Evolutionary conservation across 768 basidiomycete species (phyloP), one percentile per base, ranked within the genome.

Genomic region (Russula abietina): DNA sequence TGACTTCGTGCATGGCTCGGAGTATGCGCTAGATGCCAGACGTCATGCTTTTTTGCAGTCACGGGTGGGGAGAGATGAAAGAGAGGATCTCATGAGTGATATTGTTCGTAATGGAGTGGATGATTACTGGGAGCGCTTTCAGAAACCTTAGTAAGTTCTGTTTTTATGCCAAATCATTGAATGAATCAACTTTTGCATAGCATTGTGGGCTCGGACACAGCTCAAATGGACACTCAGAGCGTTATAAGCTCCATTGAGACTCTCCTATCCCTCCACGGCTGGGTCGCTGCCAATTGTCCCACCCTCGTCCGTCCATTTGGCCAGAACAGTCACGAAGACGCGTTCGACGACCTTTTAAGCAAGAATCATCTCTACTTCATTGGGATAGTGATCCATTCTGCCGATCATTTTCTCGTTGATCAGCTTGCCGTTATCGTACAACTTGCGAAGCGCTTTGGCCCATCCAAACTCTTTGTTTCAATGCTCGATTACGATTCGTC

Each of bases 391-490:
- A 90, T 99, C 50, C 96, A 99, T 74, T 96, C 93, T 4, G 97
- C 97, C 2, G 97, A 99, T 78, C 97, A 99, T 73, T 99, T 99
- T 78, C 84, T 98, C 58, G 91, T 98, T 67, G 97, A 98, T 77
- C 97, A 99, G 73, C 86, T 99, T 51, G 93, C 97, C 22, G 92
- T 97, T 69, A 98, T 99, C 67, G 90, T 99, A 10, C 97, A 99
- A 73, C 83, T 99, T 71, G 91, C 91, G 0, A 88, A 88, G 69
- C 87, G 94, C 10, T 83, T 98, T 12, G 97, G 97, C 3, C 86
- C 91, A 5, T 79, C 84, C 56, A 93, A 93, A 70, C 75, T 99
- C 54, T 99, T 98, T 73, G 96, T 99, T 43, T 97, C 94, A 9
- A 95, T 99, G 91, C 79, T 99, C 61, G 97, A 99, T 74, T 96